Base-by-base conservation (phyloP, 2,329 filamentous ascomycete species). In the Penicillium brasilianum region DNA sequence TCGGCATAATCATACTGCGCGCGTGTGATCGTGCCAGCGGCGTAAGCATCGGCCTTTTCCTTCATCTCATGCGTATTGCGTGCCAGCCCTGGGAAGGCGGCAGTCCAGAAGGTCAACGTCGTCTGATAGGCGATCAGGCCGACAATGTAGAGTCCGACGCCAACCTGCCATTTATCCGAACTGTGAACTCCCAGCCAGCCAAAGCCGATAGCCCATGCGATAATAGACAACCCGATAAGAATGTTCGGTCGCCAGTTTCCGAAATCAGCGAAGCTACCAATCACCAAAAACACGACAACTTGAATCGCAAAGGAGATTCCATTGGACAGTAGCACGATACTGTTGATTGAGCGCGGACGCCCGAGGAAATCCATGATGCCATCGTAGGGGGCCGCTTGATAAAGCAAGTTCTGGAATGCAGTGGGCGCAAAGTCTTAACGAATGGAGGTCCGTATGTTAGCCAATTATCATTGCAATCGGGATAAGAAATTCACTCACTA, bases 231-330 rank as follows among this genome's bases (percentile, higher is more conserved):
- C 9, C 81, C 82, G 52, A 90, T 82, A 9, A 90, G 77, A 57
- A 90, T 85, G 71, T 84, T 87, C 11, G 86, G 86, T 13, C 86
- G 77, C 75, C 88, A 88, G 13, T 82, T 82, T 3, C 88, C 88
- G 70, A 90, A 91, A 72, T 90, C 88, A 8, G 80, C 80, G 61
- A 82, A 81, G 54, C 76, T 80, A 41, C 81, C 81, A 25, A 83
- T 74, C 1, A 80, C 60, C 8, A 83, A 66, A 61, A 83, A 82
- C 8, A 82, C 70, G 16, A 85, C 80, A 30, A 87, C 83, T 71
- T 90, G 88, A 37, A 89, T 83, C 1, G 87, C 87, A 70, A 91
- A 91, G 16, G 84, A 87, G 58, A 90, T 86, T 56, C 88, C 88
- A 68, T 90, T 90, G 71, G 82, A 82, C 0, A 89, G 78, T 8